Percentiles rank a stretch among this genome's conserved stretches.
Evolutionary conservation across 1,139 yeast species (phyloP).

Genomic region (Yamadazyma pseudoaaseri): DNA sequence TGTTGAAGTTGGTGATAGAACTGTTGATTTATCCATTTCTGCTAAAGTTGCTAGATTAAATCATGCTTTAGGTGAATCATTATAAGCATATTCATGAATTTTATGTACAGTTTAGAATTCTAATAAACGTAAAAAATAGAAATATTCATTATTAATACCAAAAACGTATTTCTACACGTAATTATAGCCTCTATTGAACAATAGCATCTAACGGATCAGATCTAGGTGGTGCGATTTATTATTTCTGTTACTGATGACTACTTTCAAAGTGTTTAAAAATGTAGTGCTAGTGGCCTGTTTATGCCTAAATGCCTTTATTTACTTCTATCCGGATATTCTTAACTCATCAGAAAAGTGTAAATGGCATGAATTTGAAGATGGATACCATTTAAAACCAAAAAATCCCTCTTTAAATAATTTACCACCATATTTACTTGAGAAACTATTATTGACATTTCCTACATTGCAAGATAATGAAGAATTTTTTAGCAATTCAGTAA

Average conservation of each 20-base stretch:
- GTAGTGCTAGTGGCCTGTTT: constrained; percentile 13
- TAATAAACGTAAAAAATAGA: constrained; percentile 5
- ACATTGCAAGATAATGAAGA: constrained; percentile 16
- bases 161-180: no score
- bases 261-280: constrained; percentile 3
- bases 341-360: constrained; percentile 51
- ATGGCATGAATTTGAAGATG: constrained; percentile 44
- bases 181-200: no score
- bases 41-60: constrained; percentile 85
- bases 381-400: constrained; percentile 11
- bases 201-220: no score
- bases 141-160: no score
- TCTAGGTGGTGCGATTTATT: constrained; percentile 3
- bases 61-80: constrained; percentile 81
- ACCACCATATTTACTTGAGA: constrained; percentile 21
- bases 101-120: constrained; percentile 11
- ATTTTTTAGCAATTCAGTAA: constrained; percentile 10
- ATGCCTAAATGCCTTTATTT: constrained; percentile 56
- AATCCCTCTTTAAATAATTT: constrained; percentile 20
- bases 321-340: constrained; percentile 68
- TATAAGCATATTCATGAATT: constrained; percentile 35
- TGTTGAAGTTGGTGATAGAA: constrained; percentile 95
- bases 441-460: constrained; percentile 34
- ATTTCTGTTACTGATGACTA: not conserved
- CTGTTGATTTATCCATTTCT: constrained; percentile 89